Base-by-base conservation (phyloP, 2,329 filamentous ascomycete species). In the Fusarium globosum region DNA sequence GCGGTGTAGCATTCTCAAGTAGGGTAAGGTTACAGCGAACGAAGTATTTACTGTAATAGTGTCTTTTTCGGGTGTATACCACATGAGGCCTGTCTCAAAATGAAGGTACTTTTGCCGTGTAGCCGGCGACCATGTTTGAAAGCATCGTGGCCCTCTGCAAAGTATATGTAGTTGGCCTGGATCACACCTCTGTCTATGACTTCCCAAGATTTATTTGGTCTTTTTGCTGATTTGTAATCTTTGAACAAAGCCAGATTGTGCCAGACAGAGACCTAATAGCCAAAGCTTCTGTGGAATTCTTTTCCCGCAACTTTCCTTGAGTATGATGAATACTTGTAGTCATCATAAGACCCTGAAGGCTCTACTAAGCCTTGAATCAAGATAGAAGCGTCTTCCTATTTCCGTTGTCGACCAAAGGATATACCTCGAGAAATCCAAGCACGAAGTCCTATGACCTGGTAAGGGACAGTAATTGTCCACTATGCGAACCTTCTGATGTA, bases 371-470 rank as follows among this genome's bases (percentile, higher is more conserved):
- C 21, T 11, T n/a, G 4, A 13, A n/a, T 7, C 4, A 18, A n/a
- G 4, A 10, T 1, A n/a, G 11, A 49, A n/a, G 10, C 4, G 7
- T 33, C 11, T n/a, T 33, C 2, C 4, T 14, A 7, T 6, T 6
- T 18, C 13, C 10, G 30, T n/a, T n/a, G 10, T 9, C 6, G 14
- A n/a, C 9, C 9, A 3, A 49, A 4, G 14, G 4, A 30, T 9
- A n/a, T n/a, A 3, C 3, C 4, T 4, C 7, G 10, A 30, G 20
- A n/a, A 3, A 9, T 30, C 1, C 21, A 33, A 49, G 21, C 14
- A 18, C 3, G 15, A n/a, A 7, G 28, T 18, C 2, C 46, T 2
- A 9, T 3, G 3, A 3, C 0, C 6, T n/a, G 21, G 16, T 18
- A n/a, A 49, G 7, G 4, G 15, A 18, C 4, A 30, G 28, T 6